Evolutionary conservation across 83 land plant genomes (phyloP).

Genomic region (Thuja plicata): DNA sequence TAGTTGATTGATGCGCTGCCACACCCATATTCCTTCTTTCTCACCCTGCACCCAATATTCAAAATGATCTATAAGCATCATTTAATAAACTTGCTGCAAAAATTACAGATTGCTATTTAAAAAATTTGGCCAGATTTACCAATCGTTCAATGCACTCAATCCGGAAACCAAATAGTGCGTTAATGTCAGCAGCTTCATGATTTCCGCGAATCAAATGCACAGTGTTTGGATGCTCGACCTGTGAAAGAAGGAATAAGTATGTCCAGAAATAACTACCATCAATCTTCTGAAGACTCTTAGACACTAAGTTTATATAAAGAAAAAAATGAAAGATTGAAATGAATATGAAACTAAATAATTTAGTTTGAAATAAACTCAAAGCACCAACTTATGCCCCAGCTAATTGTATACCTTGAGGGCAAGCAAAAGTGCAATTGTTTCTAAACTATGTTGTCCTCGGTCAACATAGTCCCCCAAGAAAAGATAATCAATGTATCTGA

Average conservation of each 20-base stretch:
- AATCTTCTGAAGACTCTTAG: background rate
- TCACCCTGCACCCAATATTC: slow-evolving; percentile 28
- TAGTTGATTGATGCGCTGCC: slow-evolving; percentile 40
- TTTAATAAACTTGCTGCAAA: background rate
- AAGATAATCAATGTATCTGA: slow-evolving; percentile 89
- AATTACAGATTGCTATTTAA: background rate
- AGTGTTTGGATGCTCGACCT: slow-evolving; percentile 81
- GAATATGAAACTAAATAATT: background rate
- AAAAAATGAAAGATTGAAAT: background rate
- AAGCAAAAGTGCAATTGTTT: slow-evolving; percentile 84
- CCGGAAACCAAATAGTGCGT: slow-evolving; percentile 87
- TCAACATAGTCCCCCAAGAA: slow-evolving; percentile 95
- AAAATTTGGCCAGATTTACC: slow-evolving; percentile 32
- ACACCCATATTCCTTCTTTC: slow-evolving; percentile 38
- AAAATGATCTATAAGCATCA: background rate
- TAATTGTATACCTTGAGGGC: slow-evolving; percentile 68
- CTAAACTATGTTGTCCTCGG: slow-evolving; percentile 90
- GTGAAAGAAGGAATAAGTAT: slow-evolving; percentile 8
- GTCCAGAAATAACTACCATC: background rate
- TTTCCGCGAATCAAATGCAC: slow-evolving; percentile 90
- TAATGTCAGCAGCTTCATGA: slow-evolving; percentile 93
- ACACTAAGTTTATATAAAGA: background rate
- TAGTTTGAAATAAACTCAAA: background rate
- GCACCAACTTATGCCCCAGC: background rate
- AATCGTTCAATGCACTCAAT: slow-evolving; percentile 91